phyloP scores from a whole-genome alignment of 768 basidiomycete species.

The Tulasnella calospora region DNA sequence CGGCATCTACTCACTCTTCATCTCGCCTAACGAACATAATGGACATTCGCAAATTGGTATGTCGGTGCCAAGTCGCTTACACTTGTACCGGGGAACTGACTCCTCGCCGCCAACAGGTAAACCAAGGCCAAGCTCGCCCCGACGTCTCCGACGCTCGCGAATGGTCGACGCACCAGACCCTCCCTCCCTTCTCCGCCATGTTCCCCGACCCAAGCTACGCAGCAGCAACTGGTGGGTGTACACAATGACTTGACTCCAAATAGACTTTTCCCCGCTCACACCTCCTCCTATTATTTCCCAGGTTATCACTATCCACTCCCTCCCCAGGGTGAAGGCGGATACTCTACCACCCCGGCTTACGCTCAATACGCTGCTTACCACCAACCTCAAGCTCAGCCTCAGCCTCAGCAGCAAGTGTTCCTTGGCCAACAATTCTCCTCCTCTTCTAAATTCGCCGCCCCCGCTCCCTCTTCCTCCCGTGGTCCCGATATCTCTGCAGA shows the following conservation, averaged over 20 bases:
- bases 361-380: background rate
- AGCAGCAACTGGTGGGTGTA: background rate
- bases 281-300: constrained; percentile 2
- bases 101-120: background rate
- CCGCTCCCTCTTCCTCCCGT: background rate
- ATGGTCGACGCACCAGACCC: constrained; percentile 16
- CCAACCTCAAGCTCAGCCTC: constrained; percentile 9
- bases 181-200: constrained; percentile 22
- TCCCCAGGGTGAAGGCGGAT: constrained; percentile 13
- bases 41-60: constrained; percentile 24
- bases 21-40: constrained; percentile 9
- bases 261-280: background rate
- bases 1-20: background rate
- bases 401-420: constrained; percentile 1
- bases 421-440: constrained; percentile 14
- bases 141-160: constrained; percentile 14
- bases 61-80: background rate
- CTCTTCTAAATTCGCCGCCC: background rate
- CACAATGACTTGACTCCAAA: background rate
- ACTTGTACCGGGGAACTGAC: background rate
- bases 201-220: background rate
- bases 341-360: background rate
- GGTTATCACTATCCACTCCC: constrained; percentile 21
- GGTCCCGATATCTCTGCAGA: constrained; percentile 18
- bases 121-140: constrained; percentile 14